Evolutionary conservation across 2,329 filamentous ascomycete species (phyloP), one percentile per base, ranked within the genome.

Genomic region (Cladophialophora exuberans): DNA sequence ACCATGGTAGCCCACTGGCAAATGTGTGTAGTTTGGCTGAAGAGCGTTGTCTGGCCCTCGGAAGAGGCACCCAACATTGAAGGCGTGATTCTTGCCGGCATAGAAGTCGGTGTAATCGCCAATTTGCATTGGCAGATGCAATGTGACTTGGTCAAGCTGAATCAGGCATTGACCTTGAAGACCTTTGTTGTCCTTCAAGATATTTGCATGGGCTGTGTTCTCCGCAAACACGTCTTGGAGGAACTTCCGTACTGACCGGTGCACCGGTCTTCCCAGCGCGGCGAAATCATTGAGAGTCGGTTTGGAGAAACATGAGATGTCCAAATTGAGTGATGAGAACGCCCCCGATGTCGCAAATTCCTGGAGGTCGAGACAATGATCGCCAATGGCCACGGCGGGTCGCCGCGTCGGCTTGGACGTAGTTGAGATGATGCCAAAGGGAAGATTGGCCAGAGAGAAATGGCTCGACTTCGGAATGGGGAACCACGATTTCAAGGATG

Each of bases 71-170:
- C 62, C 88, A 13, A 87, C 80, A 54, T 86, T 87, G 73, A 84
- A 86, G 15, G 89, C 89, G 72, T 94, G 89, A 68, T 92, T 87
- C 61, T 86, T 75, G 11, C 89, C 89, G 7, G 87, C 89, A 67
- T 90, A 94, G 75, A 94, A 94, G 71, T 94, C 89, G 1, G 89
- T 90, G 70, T 93, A 94, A 69, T 93, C 89, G 22, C 88, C 87
- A 63, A 93, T 90, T 51, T 79, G 77, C 82, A 94, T 85, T 2
- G 89, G 89, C 6, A 93, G 67, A 65, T 92, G 87, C 67, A 81
- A 85, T 59, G 77, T 81, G 44, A 86, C 82, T 17, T 83, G 74
- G 3, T 77, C 74, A 43, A 84, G 78, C 0, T 79, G 81, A 3
- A 90, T 58, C 10, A 93, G 70, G 0, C 79, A 82, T 49, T 78